A percentile compares a stretch with the other conserved stretches of the same genome.
These are phyloP conservation scores for Wickerhamiella infanticola DNA, from an alignment of 1,139 yeast genomes.

Conservation along the genomic window DNA sequence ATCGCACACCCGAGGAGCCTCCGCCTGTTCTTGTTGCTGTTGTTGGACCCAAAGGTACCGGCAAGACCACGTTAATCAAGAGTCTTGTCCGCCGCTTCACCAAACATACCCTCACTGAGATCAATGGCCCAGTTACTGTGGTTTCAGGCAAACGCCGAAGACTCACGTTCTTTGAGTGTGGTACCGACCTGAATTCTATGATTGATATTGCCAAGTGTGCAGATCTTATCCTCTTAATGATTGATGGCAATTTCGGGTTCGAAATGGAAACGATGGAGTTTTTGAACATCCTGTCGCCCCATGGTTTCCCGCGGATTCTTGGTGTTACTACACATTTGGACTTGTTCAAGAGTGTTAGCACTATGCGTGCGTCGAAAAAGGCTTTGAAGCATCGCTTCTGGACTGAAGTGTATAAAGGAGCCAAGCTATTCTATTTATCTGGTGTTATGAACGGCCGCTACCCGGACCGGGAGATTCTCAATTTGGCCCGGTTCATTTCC, in stretches of 20 bases:
- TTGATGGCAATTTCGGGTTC: conserved; percentile 95
- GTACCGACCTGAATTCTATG: conserved; percentile 89
- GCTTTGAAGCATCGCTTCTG: conserved; percentile 88
- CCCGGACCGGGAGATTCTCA: conserved; percentile 90
- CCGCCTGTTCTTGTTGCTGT: conserved; percentile 95
- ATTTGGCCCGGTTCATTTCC: conserved; percentile 79
- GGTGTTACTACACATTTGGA: conserved; percentile 96
- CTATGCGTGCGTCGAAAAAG: conserved; percentile 83
- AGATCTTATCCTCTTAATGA: conserved; percentile 71
- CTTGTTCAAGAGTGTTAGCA: conserved; percentile 75
- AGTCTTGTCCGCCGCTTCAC: conserved; percentile 78
- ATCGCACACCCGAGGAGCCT: conserved; percentile 94
- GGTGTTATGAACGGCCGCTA: conserved; percentile 96
- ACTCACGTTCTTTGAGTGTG: conserved; percentile 82
- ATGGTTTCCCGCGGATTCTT: conserved; percentile 95
- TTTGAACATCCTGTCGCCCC: conserved; percentile 87
- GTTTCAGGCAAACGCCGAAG: conserved; percentile 92
- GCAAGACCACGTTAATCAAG: conserved; percentile 84
- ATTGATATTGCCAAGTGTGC: conserved; percentile 92
- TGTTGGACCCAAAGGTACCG: conserved; percentile 98
- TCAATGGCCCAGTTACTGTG: conserved; percentile 95
- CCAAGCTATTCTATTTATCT: conserved; percentile 82
- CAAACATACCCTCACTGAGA: conserved; percentile 71
- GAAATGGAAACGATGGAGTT: conserved; percentile 99
- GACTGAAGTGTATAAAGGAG: conserved; percentile 99